These are phyloP conservation scores for Saraca asoca DNA, from an alignment of 331 rosid genomes.

Conservation along the genomic window DNA sequence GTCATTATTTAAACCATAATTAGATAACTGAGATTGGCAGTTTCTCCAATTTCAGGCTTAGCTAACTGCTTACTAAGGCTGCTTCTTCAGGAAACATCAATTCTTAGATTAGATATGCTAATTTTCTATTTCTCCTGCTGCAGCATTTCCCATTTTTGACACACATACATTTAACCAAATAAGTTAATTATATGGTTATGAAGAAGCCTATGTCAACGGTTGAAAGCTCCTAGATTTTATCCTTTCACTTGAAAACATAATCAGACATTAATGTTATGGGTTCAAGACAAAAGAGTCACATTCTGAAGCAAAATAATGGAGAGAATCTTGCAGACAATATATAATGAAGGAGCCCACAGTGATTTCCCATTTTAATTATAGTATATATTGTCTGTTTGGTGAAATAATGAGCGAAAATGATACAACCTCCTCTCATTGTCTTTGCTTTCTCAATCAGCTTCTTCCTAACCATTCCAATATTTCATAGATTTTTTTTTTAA, in stretches of 20 bases:
- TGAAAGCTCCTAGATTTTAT: slow-evolving; percentile 35
- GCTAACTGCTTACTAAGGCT: background rate
- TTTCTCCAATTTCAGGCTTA: slow-evolving; percentile 17
- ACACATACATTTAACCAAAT: background rate
- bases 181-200: slow-evolving; percentile 22
- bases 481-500: slow-evolving; percentile 8
- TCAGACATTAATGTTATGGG: slow-evolving; percentile 39
- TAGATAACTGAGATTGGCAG: slow-evolving; percentile 7
- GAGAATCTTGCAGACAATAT: slow-evolving; percentile 79
- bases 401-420: slow-evolving; percentile 59
- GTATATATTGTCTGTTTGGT: slow-evolving; percentile 45
- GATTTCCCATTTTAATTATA: slow-evolving; percentile 47
- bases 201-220: slow-evolving; percentile 36
- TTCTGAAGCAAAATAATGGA: slow-evolving; percentile 66
- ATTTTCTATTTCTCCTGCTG: slow-evolving; percentile 10
- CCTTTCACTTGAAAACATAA: slow-evolving; percentile 45
- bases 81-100: slow-evolving; percentile 10
- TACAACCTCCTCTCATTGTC: slow-evolving; percentile 48
- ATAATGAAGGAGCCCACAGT: slow-evolving; percentile 62
- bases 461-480: slow-evolving; percentile 34
- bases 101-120: background rate
- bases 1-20: background rate
- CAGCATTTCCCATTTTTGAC: background rate
- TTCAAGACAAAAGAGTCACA: slow-evolving; percentile 64
- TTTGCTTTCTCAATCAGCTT: slow-evolving; percentile 32